Percentiles rank a stretch among this genome's conserved stretches.
phyloP scores from a whole-genome alignment of 176 grass and related monocot species.

The Carex myosuroides region DNA sequence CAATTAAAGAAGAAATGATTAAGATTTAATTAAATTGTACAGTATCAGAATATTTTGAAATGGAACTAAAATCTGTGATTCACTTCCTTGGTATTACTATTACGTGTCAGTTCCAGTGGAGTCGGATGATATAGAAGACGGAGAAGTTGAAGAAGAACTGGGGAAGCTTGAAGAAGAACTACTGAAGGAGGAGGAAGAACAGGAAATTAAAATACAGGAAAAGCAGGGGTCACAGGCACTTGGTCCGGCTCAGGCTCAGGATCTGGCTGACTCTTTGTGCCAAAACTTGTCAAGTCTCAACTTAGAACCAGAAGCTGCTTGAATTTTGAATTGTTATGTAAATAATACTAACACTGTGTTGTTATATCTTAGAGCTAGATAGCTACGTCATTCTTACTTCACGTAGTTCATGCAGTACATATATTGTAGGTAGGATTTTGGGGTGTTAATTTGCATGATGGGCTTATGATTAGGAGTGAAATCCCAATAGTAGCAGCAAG shows the following conservation, averaged over 20 bases:
- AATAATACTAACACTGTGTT: neutral
- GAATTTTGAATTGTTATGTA: slow-evolving; percentile 9
- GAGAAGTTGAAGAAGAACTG: slow-evolving; percentile 74
- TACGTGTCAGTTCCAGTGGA: slow-evolving; percentile 45
- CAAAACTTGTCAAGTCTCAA: slow-evolving; percentile 50
- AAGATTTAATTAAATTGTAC: neutral
- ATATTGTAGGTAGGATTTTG: neutral
- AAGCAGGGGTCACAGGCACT: slow-evolving; percentile 13
- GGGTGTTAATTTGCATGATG: neutral
- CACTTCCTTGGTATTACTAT: slow-evolving; percentile 10
- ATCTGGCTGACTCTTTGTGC: slow-evolving; percentile 38
- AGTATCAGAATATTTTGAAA: neutral
- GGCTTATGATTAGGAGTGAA: neutral
- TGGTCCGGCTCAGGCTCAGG: neutral
- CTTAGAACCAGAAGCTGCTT: slow-evolving; percentile 49
- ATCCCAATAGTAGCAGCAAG: neutral
- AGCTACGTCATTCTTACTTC: neutral
- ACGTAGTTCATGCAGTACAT: neutral
- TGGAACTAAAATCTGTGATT: neutral
- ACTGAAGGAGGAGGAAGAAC: slow-evolving; percentile 22
- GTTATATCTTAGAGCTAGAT: neutral
- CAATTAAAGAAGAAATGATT: neutral
- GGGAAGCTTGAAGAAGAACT: slow-evolving; percentile 66
- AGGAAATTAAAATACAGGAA: slow-evolving; percentile 25
- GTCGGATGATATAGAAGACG: slow-evolving; percentile 36